Conservation (phyloP, 2,329 filamentous ascomycete species). For the Pseudodiploospora longispora region DNA sequence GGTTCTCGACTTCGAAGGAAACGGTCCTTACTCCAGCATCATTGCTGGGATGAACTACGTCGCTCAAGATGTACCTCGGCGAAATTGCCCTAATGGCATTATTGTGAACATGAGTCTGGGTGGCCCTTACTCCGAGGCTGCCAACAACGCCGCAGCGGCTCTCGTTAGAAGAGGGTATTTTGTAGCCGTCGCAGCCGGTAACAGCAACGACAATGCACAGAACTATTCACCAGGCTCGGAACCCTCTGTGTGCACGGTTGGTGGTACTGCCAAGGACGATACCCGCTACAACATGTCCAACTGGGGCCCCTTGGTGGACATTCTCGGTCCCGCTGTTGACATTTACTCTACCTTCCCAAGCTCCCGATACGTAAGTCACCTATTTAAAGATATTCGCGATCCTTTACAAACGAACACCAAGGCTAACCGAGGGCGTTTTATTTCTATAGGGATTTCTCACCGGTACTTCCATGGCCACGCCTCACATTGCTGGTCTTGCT, state of each 20-base stretch:
- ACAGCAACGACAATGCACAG: constrained; percentile 32
- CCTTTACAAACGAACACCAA: no score
- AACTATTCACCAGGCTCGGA: constrained; percentile 34
- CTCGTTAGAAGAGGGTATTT: constrained; percentile 25
- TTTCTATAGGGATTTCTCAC: constrained; percentile 25
- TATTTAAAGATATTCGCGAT: no score
- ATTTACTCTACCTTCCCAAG: constrained; percentile 37
- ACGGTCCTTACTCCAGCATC: constrained; percentile 27
- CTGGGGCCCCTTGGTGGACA: constrained; percentile 36
- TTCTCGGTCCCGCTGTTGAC: constrained; percentile 35
- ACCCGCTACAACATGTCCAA: constrained; percentile 36
- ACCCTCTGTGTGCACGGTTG: constrained; percentile 38
- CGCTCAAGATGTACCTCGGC: constrained; percentile 22
- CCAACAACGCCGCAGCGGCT: constrained; percentile 31
- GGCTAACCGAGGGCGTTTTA: neutral
- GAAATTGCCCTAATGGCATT: constrained; percentile 27
- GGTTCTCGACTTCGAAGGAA: constrained; percentile 26
- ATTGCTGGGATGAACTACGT: constrained; percentile 34
- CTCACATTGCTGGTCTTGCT: constrained; percentile 33
- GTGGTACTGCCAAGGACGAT: constrained; percentile 29
- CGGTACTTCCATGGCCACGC: constrained; percentile 37
- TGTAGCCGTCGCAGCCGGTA: constrained; percentile 45
- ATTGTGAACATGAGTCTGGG: constrained; percentile 40
- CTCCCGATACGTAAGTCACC: constrained; percentile 19
- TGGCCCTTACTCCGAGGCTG: constrained; percentile 29